Percentiles rank a stretch among this genome's conserved stretches.
phyloP scores from a whole-genome alignment of 2,329 filamentous ascomycete species.

The Monilinia aucupariae region DNA sequence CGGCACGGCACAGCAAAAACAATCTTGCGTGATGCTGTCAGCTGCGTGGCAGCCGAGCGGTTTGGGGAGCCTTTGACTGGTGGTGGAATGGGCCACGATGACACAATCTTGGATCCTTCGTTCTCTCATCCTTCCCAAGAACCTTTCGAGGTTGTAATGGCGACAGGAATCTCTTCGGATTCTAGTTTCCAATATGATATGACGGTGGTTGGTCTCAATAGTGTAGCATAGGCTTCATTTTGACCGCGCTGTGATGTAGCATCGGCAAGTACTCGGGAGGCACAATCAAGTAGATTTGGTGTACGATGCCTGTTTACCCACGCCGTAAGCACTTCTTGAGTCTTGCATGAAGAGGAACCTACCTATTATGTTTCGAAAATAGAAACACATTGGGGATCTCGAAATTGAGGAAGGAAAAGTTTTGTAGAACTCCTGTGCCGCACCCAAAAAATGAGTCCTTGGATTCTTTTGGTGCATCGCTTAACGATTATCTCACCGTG shows the following conservation, averaged over 20 bases:
- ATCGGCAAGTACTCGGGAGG: conserved; percentile 6
- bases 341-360: background rate
- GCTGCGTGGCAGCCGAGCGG: conserved; percentile 17
- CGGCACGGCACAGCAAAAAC: conserved; percentile 17
- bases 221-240: conserved; percentile 17
- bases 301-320: background rate
- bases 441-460: background rate
- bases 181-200: background rate
- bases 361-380: background rate
- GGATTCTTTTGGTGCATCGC: conserved; percentile 1
- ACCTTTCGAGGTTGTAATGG: background rate
- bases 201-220: background rate
- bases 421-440: conserved; percentile 13
- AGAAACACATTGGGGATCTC: conserved; percentile 10
- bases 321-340: conserved; percentile 7
- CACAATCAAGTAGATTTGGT: conserved; percentile 14
- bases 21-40: conserved; percentile 18
- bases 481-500: conserved; percentile 9
- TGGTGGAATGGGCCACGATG: conserved; percentile 10
- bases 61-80: conserved; percentile 1
- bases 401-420: background rate
- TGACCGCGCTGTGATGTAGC: conserved; percentile 8
- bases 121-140: background rate
- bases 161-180: background rate
- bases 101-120: conserved; percentile 7